Base-by-base conservation (phyloP, 2,329 filamentous ascomycete genomes). In the Talaromyces sp. region DNA sequence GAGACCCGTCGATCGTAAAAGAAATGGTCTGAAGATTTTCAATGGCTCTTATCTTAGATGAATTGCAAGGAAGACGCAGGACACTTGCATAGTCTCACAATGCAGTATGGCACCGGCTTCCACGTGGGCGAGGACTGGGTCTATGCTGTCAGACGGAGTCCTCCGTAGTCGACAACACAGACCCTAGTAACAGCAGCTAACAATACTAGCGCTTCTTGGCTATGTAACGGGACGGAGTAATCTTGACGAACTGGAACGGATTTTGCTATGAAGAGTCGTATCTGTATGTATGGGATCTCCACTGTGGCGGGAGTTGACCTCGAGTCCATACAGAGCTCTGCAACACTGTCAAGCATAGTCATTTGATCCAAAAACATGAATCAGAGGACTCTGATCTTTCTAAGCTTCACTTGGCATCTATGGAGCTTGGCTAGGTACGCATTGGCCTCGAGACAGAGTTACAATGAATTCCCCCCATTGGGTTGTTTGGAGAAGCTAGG, bases 51-150 rank as follows among this genome's bases (percentile, higher is more conserved):
- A 43, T 43, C 38, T 25, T 6, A 10, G 38, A n/a, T 22, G 15
- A 13, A n/a, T 43, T 11, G 36, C n/a, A 40, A 13, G 11, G 34
- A 10, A 27, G 31, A 22, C 27, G 34, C 34, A 58, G 5, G 34
- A 22, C 8, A 19, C 19, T 45, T 19, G 56, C 38, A 59, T 45
- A 10, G 31, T 36, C 31, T 49, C 31, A 27, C 19, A 19, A n/a
- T 17, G 29, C 27, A 31, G 27, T 22, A 15, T 25, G 31, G 31
- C n/a, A 56, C 31, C 22, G 31, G 31, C 51, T 47, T 56, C 51
- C 61, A 63, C 61, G 61, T 63, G 61, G 61, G 61, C 8, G 56
- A 36, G 27, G 29, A 38, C 29, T 6, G 29, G 29, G 22, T 13
- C 8, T 27, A 47, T 36, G 17, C 43, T 31, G 47, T 54, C 60